Base-by-base conservation (phyloP, 139 green algal species). In the Picochlorum sp. region DNA sequence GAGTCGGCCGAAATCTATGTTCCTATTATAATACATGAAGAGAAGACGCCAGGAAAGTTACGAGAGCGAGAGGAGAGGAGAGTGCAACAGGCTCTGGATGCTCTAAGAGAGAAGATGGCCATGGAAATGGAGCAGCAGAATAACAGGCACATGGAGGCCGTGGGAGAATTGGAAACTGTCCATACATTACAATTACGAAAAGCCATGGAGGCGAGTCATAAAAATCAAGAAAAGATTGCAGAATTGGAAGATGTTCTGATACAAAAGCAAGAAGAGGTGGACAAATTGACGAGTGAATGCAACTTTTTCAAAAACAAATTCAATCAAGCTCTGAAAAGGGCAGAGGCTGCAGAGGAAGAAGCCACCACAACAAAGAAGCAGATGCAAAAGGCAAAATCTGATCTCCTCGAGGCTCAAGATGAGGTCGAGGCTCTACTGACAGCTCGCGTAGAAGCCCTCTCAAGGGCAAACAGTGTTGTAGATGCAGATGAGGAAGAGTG, bases 321-420 rank as follows among this genome's bases (percentile, higher is more conserved):
- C 15, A 8, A 59, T 34, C 6, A 28, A 34, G n/a, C 58, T 23
- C 13, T n/a, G 10, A 32, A 59, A 30, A 32, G 23, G 23, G 23
- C 58, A 28, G 18, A 28, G 6, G 41, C 21, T n/a, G 20, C n/a
- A 5, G 58, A 52, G 58, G 0, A 32, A 8, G 58, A 51, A 7
- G 58, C n/a, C 11, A 59, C 13, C 6, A 28, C 20, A 32, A 28
- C 21, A 7, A 65, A 52, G 7, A 23, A 49, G 0, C 16, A 32
- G 58, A 26, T 52, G 58, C 6, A 51, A 20, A 65, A 49, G 7
- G 58, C 58, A 2, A 51, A 52, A 24, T 18, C 41, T 21, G 58
- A 65, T n/a, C 21, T 65, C 7, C n/a, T 15, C 18, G 58, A 65
- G 21, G 23, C 44, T 18, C 58, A 65, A 52, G 58, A 65, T 50